phyloP scores from a whole-genome alignment of 768 basidiomycete genomes.

The Clavulina sp. region DNA sequence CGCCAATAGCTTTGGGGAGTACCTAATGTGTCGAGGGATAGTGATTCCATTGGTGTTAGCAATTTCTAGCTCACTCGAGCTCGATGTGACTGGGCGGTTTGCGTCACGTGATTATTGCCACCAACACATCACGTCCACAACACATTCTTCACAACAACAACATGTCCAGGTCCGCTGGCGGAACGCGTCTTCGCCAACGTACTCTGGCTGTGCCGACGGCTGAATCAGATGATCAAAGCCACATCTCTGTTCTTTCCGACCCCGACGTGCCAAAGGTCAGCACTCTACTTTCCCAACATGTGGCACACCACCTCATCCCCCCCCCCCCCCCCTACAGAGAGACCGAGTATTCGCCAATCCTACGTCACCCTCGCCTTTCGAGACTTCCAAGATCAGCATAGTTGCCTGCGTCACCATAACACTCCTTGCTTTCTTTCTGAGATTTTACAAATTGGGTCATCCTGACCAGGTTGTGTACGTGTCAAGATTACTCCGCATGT shows the following conservation, averaged over 20 bases:
- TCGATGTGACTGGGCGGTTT: no score
- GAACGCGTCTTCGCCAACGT: no score
- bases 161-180: no score
- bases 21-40: neutral
- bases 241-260: neutral
- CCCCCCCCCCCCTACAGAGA: neutral
- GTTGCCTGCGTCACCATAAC: slow-evolving; percentile 23
- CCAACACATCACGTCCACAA: no score
- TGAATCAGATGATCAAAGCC: neutral
- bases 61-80: no score
- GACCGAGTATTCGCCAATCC: neutral
- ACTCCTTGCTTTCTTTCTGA: slow-evolving; percentile 57
- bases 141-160: no score
- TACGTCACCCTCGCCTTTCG: neutral
- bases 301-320: neutral
- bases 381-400: neutral
- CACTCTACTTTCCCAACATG: neutral
- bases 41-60: no score
- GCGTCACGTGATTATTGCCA: no score
- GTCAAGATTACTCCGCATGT: neutral
- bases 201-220: no score
- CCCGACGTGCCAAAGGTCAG: neutral
- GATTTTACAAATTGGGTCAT: slow-evolving; percentile 88
- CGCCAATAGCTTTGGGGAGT: no score
- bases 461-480: slow-evolving; percentile 88